Evolutionary conservation across 345 rosid species (phyloP).

Genomic region (Syzygium grande): DNA sequence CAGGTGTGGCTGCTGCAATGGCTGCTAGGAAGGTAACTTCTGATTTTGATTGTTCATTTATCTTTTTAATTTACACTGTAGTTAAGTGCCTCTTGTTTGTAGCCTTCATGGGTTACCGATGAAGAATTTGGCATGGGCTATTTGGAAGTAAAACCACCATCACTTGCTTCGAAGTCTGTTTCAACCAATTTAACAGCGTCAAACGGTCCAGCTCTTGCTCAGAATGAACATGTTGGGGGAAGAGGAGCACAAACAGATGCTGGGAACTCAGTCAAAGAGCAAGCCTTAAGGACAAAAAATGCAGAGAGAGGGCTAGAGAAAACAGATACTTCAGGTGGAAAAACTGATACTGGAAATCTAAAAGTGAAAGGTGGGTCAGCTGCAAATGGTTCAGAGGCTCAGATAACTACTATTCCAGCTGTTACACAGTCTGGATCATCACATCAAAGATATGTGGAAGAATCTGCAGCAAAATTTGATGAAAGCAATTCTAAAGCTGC

Average conservation of each 20-base stretch:
- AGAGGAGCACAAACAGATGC: slow-evolving; percentile 44
- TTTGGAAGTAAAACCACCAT: slow-evolving; percentile 75
- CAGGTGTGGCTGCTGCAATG: slow-evolving; percentile 97
- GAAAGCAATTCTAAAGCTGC: slow-evolving; percentile 39
- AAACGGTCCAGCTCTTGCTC: slow-evolving; percentile 43
- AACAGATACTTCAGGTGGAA: slow-evolving; percentile 36
- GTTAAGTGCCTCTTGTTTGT: slow-evolving; percentile 11
- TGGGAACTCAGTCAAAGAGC: slow-evolving; percentile 57
- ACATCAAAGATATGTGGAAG: slow-evolving; percentile 46
- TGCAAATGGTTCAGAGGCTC: slow-evolving; percentile 46
- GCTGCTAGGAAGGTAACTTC: slow-evolving; percentile 87
- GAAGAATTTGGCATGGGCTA: slow-evolving; percentile 99
- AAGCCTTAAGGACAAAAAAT: slow-evolving; percentile 45
- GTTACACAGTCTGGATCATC: slow-evolving; percentile 28
- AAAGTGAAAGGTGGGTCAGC: slow-evolving; percentile 48
- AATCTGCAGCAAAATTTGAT: slow-evolving; percentile 13
- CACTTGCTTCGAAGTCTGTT: slow-evolving; percentile 47
- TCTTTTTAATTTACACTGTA: not conserved
- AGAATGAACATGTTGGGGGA: slow-evolving; percentile 47
- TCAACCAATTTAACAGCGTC: slow-evolving; percentile 30
- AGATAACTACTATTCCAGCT: slow-evolving; percentile 19
- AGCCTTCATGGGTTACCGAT: slow-evolving; percentile 98
- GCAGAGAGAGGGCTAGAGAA: slow-evolving; percentile 64
- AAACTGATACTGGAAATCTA: slow-evolving; percentile 53
- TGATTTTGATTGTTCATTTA: not conserved